These are phyloP conservation scores for Incumbomyces lentus DNA, from an alignment of 2,329 filamentous ascomycete genomes.

Conservation along the genomic window DNA sequence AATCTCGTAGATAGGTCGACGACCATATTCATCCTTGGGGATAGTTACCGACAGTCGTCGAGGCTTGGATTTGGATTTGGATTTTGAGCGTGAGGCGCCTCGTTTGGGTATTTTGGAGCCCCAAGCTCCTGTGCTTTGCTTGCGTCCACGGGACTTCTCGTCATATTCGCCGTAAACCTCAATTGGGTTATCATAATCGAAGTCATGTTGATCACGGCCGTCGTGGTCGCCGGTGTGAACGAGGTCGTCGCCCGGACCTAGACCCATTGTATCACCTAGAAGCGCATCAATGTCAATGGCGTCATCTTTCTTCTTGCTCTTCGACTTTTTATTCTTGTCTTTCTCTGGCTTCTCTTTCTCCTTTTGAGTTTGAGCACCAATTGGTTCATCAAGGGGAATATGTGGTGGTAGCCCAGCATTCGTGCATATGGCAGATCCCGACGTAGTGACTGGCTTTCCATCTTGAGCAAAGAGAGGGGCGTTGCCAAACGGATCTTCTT, in stretches of 20 bases:
- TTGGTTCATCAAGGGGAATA: slow-evolving; percentile 16
- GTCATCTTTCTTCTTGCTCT: slow-evolving; percentile 9
- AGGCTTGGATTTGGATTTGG: not conserved
- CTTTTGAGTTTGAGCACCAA: slow-evolving; percentile 13
- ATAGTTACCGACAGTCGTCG: slow-evolving; percentile 1
- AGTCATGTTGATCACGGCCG: not conserved
- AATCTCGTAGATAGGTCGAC: not conserved
- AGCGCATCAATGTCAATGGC: slow-evolving; percentile 3
- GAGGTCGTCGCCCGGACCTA: not conserved
- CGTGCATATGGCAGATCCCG: slow-evolving; percentile 14
- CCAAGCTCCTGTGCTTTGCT: not conserved
- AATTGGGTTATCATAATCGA: slow-evolving; percentile 2
- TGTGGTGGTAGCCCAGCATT: slow-evolving; percentile 16
- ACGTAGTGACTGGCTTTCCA: slow-evolving; percentile 15
- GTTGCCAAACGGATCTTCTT: slow-evolving; percentile 16
- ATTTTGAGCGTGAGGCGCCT: not conserved
- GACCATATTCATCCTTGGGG: not conserved
- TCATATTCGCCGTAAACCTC: not conserved
- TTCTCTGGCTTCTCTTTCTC: slow-evolving; percentile 9
- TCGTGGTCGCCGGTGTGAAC: not conserved
- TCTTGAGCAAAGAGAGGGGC: slow-evolving; percentile 13
- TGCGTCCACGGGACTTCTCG: slow-evolving; percentile 1
- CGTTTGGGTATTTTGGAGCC: slow-evolving; percentile 1
- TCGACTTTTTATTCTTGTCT: slow-evolving; percentile 10
- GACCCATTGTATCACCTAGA: not conserved